Evolutionary conservation across 129 eudicot genomes (phyloP).

Genomic region (Helianthus annuus): HanXRQr2.0-SUNRISE NC_035441.2:172074807-172075306

Average conservation of each 20-base stretch:
- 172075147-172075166: slow-evolving; percentile 75
- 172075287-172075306: slow-evolving; percentile 92
- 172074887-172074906: slow-evolving; percentile 84
- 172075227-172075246: slow-evolving; percentile 56
- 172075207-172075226: slow-evolving; percentile 58
- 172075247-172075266: slow-evolving; percentile 61
- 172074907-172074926: too few species aligned
- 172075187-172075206: slow-evolving; percentile 62
- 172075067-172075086: slow-evolving; percentile 83
- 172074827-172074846: slow-evolving; percentile 2
- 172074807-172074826: slow-evolving; percentile 26
- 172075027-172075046: slow-evolving; percentile 78
- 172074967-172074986: too few species aligned
- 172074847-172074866: slow-evolving; percentile 83
- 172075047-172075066: slow-evolving; percentile 66
- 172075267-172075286: slow-evolving; percentile 79
- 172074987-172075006: background rate
- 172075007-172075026: slow-evolving; percentile 45
- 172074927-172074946: too few species aligned
- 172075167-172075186: slow-evolving; percentile 51
- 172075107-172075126: slow-evolving; percentile 61
- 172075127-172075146: slow-evolving; percentile 71
- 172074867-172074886: slow-evolving; percentile 74
- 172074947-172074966: too few species aligned
- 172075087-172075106: slow-evolving; percentile 92